Conservation (phyloP, 768 basidiomycete species). For the Cyathus striatus region DNA sequence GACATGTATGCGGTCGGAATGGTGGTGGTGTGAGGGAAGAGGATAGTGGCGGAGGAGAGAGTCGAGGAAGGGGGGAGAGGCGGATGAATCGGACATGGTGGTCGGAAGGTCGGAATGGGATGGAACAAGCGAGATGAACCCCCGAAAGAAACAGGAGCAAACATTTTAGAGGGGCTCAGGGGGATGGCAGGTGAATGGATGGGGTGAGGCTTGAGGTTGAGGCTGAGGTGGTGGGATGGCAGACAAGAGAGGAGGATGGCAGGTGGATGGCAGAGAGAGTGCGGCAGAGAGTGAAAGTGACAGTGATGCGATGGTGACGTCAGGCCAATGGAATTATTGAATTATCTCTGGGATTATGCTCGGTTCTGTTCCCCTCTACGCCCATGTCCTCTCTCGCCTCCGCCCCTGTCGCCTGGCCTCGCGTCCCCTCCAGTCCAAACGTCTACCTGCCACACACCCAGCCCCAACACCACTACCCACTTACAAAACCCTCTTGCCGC, state of each 20-base stretch:
- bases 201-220: neutral
- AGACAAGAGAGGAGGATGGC: neutral
- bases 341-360: neutral
- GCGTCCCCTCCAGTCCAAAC: neutral
- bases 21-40: slow-evolving; percentile 4
- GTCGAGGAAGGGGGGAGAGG: slow-evolving; percentile 11
- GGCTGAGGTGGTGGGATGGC: no score
- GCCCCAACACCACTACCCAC: neutral
- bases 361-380: neutral
- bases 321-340: neutral
- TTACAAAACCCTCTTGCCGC: neutral
- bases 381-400: slow-evolving; percentile 2
- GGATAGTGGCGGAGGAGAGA: slow-evolving; percentile 15
- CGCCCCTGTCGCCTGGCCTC: neutral
- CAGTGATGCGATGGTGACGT: slow-evolving; percentile 8
- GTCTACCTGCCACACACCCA: neutral
- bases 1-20: slow-evolving; percentile 48
- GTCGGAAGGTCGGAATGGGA: neutral
- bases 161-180: neutral
- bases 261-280: neutral
- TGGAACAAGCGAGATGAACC: no score
- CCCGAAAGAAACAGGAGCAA: slow-evolving; percentile 7
- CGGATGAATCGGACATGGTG: neutral
- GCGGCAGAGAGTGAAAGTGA: neutral
- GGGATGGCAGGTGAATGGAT: neutral